Evolutionary conservation across 176 grass and related monocot genomes (phyloP), one percentile per base, ranked within the genome.

Genomic region (Urochloa ruziziensis): DNA sequence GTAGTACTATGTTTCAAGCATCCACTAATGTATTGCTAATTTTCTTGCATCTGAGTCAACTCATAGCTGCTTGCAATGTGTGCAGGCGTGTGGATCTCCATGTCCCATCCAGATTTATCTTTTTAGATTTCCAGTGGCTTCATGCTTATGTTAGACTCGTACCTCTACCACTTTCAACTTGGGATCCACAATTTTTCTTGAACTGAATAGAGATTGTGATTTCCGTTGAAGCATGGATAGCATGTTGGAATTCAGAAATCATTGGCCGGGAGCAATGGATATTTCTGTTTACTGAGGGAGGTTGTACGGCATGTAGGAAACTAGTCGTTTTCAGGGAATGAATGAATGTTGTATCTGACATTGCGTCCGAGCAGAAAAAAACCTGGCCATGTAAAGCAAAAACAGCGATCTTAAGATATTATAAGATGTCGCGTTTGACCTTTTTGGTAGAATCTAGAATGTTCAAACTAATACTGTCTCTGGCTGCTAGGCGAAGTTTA

Each of bases 61-160:
- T 49, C 15, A 15, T 75, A 29, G 51, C 16, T 48, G 6, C 52
- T 78, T 7, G 53, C 42, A 49, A 21, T 21, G 39, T 60, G 40
- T 61, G 74, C 64, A 78, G 74, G 74, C 33, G 28, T 23, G 52
- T 85, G 75, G 30, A 85, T 85, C 75, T 79, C 75, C 65, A 71
- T 62, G 32, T 17, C 23, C 5, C 54, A 11, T 60, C 65, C n/a
- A 40, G 16, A 15, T 21, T 62, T 1, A 27, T 35, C 11, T 71
- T 28, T 14, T 6, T 12, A 69, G 10, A 23, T 30, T 49, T 49
- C 14, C 21, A 23, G 64, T 84, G 59, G 10, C 17, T 70, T 70
- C 40, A 63, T 49, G 23, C 30, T 68, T 21, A 36, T 53, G 46
- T 67, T 80, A 28, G n/a, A 37, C 58, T 36, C 24, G 4, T 14